These are phyloP conservation scores for Neurospora sp. DNA, from an alignment of 495 filamentous ascomycete genomes.

Conservation along the genomic window DNA sequence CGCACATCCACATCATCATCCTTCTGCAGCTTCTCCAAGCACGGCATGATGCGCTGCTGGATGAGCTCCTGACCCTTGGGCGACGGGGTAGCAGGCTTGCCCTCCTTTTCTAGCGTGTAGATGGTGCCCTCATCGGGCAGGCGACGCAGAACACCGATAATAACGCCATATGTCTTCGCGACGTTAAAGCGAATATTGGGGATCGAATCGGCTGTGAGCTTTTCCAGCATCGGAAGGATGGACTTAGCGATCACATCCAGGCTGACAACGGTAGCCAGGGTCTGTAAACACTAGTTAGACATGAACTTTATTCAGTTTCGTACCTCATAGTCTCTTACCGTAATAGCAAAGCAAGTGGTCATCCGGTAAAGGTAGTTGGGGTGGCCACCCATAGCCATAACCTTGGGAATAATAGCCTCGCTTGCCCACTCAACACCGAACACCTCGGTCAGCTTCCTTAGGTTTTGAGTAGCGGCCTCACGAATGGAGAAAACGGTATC, in stretches of 20 bases:
- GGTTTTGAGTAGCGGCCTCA: slow-evolving; percentile 90
- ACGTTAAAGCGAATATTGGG: slow-evolving; percentile 99
- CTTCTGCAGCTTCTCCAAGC: slow-evolving; percentile 85
- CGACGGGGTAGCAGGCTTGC: slow-evolving; percentile 51
- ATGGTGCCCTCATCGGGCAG: slow-evolving; percentile 83
- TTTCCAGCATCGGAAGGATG: slow-evolving; percentile 91
- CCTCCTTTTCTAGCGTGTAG: slow-evolving; percentile 69
- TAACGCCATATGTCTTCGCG: slow-evolving; percentile 86
- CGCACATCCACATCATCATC: slow-evolving; percentile 97
- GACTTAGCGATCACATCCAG: slow-evolving; percentile 84
- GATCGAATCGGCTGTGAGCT: slow-evolving; percentile 85
- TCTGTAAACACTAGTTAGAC: slow-evolving; percentile 47
- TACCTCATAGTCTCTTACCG: slow-evolving; percentile 49
- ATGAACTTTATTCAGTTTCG: background rate
- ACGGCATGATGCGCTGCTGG: slow-evolving; percentile 77
- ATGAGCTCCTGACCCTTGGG: slow-evolving; percentile 72
- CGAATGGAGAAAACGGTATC: slow-evolving; percentile 98
- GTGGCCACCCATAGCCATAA: slow-evolving; percentile 95
- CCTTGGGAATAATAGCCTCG: slow-evolving; percentile 94
- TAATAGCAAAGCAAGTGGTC: slow-evolving; percentile 97
- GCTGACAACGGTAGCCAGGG: slow-evolving; percentile 83
- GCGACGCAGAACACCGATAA: slow-evolving; percentile 82
- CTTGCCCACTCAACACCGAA: slow-evolving; percentile 98
- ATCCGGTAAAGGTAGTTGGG: slow-evolving; percentile 98
- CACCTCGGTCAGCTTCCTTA: slow-evolving; percentile 96